A percentile compares a stretch with the other conserved stretches of the same genome.
Conservation (phyloP, 2,329 filamentous ascomycete genomes). For the Fusarium sp. region DNA sequence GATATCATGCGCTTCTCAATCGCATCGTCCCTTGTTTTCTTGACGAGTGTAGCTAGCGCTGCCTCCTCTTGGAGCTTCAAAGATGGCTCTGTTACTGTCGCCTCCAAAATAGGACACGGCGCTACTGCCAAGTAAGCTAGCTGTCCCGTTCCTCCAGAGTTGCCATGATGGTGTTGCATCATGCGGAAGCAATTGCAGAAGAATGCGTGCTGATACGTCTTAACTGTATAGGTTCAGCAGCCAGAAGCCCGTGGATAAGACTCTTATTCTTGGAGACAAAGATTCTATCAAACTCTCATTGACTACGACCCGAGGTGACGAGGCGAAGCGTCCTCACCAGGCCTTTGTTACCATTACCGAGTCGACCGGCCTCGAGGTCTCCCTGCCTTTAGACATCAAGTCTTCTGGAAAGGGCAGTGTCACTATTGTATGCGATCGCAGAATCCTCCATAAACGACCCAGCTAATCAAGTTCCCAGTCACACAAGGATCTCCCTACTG, state of each 20-base stretch:
- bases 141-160: slow-evolving; percentile 1
- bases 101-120: slow-evolving; percentile 71
- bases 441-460: neutral
- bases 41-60: slow-evolving; percentile 63
- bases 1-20: slow-evolving; percentile 54
- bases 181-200: neutral
- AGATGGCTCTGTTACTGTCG: slow-evolving; percentile 75
- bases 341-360: slow-evolving; percentile 89
- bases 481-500: slow-evolving; percentile 87
- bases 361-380: slow-evolving; percentile 82
- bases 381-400: slow-evolving; percentile 85
- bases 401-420: slow-evolving; percentile 87
- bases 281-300: slow-evolving; percentile 86
- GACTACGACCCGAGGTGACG: slow-evolving; percentile 82
- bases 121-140: slow-evolving; percentile 73
- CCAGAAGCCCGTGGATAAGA: slow-evolving; percentile 69
- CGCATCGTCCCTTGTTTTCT: slow-evolving; percentile 56
- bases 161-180: slow-evolving; percentile 33
- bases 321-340: slow-evolving; percentile 88
- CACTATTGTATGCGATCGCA: slow-evolving; percentile 74
- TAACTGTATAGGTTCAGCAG: slow-evolving; percentile 63
- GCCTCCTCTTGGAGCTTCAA: slow-evolving; percentile 77
- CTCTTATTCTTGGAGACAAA: slow-evolving; percentile 71
- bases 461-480: slow-evolving; percentile 64
- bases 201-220: slow-evolving; percentile 38